Base-by-base conservation (phyloP, 306 rosid genomes). In the Neltuma alba region DNA sequence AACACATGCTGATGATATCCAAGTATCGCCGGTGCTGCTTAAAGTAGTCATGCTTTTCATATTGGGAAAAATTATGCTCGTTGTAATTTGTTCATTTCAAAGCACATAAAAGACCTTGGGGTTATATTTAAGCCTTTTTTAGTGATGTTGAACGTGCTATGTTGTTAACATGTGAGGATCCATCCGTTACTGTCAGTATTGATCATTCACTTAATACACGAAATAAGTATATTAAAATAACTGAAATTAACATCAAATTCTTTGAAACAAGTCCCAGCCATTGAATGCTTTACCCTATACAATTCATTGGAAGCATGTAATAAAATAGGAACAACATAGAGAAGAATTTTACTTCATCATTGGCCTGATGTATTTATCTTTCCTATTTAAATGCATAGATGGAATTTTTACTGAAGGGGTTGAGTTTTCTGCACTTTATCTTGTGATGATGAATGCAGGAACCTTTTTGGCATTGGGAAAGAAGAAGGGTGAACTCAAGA, bases 391-490 rank as follows among this genome's bases (percentile, higher is more conserved):
- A 18, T 15, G 9, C 18, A 2, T 18, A 48, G 3, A 9, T 48
- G 4, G 65, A 27, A 58, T 27, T 58, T 27, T 58, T 58, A 58
- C 65, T 27, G 8, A 58, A 27, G 27, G 9, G 33, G 65, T 60
- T 12, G 37, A 34, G 45, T 55, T 67, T 45, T 18, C 27, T 1
- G 42, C 72, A 71, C 54, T 36, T 23, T 14, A 58, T 70, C 76
- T 11, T 84, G 70, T 61, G 66, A 44, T 70, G 40, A 31, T 79
- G 65, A 65, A 63, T 80, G 88, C 85, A 94, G 99, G 99, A 52
- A 91, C 99, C 12, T 81, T 94, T 84, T 85, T 94, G 87, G 87
- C 97, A 54, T 62, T 94, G 89, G 99, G 92, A 85, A 90, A 90
- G 86, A 92, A 83, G 87, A 90, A 97, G 86, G 97, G 99, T 37